Base-by-base conservation (phyloP, 176 grass and related monocot species). In the Zoysia pacifica region DNA sequence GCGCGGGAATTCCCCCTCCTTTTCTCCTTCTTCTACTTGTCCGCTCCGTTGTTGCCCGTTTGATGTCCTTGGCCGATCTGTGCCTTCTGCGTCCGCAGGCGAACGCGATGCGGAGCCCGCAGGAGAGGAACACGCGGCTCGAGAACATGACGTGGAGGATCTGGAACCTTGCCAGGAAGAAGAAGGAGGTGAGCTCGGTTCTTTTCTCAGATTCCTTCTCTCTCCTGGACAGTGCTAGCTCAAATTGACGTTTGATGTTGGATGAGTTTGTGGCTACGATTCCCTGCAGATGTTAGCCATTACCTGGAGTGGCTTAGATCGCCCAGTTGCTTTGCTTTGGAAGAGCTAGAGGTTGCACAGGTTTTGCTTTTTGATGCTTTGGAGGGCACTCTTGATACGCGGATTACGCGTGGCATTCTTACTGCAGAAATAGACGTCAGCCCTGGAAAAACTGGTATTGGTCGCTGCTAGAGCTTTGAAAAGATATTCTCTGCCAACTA, bases 91-190 rank as follows among this genome's bases (percentile, higher is more conserved):
- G 51, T 51, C 9, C 16, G 6, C 79, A 97, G 94, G 94, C 94
- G 15, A 93, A 93, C 71, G 94, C 94, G 71, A 97, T 97, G 94
- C 86, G 94, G 84, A 97, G 94, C 28, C 92, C 96, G 69, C 96
- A 98, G 89, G 96, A 98, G 87, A 94, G 96, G 84, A 98, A 98
- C 84, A 98, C 96, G 58, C 87, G 96, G 60, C 90, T 98, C 47
- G 96, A 98, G 81, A 98, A 98, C 81, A 98, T 98, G 96, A 93
- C 92, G 38, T 98, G 96, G 96, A 93, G 96, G 86, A 95, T 98
- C 86, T 98, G 92, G 96, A 99, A 99, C 89, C 90, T 99, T 58
- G 92, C 96, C 2, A 89, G 96, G 74, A 99, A 99, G 90, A 98
- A 98, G 92, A 95, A 95, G 83, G 86, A 93, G 96, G 96, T 94